Base-by-base conservation (phyloP, 768 basidiomycete genomes). In the Hirschioporus abietinus region DNA sequence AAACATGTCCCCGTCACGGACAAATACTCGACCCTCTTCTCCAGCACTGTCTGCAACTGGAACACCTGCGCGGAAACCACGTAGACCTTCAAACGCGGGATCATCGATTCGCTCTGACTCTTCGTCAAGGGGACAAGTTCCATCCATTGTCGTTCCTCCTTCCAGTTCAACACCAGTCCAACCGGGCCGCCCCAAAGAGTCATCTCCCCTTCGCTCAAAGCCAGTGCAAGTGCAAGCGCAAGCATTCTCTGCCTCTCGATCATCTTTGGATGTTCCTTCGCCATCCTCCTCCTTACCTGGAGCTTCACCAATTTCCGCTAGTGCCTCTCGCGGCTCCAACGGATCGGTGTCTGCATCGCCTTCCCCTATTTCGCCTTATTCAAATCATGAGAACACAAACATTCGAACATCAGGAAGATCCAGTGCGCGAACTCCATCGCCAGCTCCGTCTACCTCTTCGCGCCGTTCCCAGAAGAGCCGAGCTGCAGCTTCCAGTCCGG, bases 21-120 rank as follows among this genome's bases (percentile, higher is more conserved):
- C 63, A 18, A 58, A 35, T 65, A 34, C 62, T 5, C 64, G 24
- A 7, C 35, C 64, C 20, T 58, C 66, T 35, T 66, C 70, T 24
- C 67, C 62, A 24, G 36, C 26, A 24, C 68, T 52, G 18, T 66
- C 64, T 35, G 60, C 67, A n/a, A 60, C 57, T 35, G 66, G 71
- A 66, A 6, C 70, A 24, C 58, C 36, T 24, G 35, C 65, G 60
- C 27, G 67, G 30, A 67, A 68, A 63, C 68, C 71, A 65, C 77
- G 80, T 5, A 78, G 82, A 60, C 72, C 81, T 23, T 72, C 80
- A n/a, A 81, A 82, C n/a, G 79, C 83, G 24, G 73, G 73, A 12
- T 72, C 72, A 65, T 78, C 78, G 23, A 72, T 25, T 30, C 70
- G 63, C 30, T 70, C 67, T 30, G 69, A 73, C 63, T 65, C 71